These are phyloP conservation scores for Blastobotrys apis DNA, from an alignment of 1,139 yeast genomes.

Conservation along the genomic window DNA sequence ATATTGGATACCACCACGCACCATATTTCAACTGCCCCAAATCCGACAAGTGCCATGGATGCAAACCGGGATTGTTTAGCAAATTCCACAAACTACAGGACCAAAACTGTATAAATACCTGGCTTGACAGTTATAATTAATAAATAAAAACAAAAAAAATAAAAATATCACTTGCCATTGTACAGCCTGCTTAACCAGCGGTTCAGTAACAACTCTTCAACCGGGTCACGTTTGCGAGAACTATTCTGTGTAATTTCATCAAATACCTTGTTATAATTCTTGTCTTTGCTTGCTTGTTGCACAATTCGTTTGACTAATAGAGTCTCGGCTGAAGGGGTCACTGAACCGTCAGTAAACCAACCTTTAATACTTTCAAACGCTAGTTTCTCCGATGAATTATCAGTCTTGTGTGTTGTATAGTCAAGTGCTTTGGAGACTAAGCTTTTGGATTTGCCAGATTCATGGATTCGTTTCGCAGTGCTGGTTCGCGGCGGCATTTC, in stretches of 20 bases:
- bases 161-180: constrained; percentile 5
- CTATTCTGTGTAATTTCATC: constrained; percentile 2
- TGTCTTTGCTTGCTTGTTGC: constrained; percentile 20
- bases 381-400: constrained; percentile 4
- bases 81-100: background rate
- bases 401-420: constrained; percentile 8
- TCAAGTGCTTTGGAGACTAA: constrained; percentile 10
- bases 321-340: constrained; percentile 16
- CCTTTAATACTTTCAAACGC: constrained; percentile 10
- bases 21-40: constrained; percentile 6
- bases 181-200: constrained; percentile 43
- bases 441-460: background rate
- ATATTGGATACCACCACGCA: constrained; percentile 66
- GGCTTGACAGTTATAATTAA: too few relatives aligned
- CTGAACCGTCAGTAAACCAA: constrained; percentile 12
- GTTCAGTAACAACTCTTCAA: constrained; percentile 44
- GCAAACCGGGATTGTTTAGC: background rate
- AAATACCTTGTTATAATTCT: constrained; percentile 2
- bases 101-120: background rate
- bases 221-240: constrained; percentile 43
- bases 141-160: too few relatives aligned
- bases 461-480: background rate
- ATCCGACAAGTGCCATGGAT: too few relatives aligned
- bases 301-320: constrained; percentile 24
- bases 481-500: background rate